These are phyloP conservation scores for Colletotrichum sp. DNA, from an alignment of 2,329 filamentous ascomycete genomes.

Conservation along the genomic window DNA sequence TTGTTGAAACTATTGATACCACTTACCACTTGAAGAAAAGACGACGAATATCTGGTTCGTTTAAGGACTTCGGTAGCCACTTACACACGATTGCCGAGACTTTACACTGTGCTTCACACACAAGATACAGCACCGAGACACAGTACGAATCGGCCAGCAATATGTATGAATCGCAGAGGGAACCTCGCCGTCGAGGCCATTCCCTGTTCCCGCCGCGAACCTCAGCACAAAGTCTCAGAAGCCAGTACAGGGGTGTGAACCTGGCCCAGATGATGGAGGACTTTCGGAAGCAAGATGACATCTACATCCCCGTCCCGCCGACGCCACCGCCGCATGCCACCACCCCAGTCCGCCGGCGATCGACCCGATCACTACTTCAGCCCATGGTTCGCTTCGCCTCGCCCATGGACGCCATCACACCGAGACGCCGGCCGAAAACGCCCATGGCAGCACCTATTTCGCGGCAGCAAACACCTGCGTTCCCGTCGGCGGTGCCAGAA, in stretches of 20 bases:
- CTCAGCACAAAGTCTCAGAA: slow-evolving; percentile 13
- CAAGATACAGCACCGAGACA: background rate
- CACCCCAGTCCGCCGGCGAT: background rate
- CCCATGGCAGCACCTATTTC: background rate
- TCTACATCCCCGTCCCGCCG: slow-evolving; percentile 16
- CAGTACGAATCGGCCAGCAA: background rate
- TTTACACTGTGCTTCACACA: background rate
- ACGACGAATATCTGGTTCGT: background rate
- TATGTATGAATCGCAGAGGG: slow-evolving; percentile 12
- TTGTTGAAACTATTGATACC: background rate
- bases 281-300: slow-evolving; percentile 14
- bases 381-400: background rate
- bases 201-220: slow-evolving; percentile 7
- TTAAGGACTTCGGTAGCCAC: background rate
- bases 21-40: background rate
- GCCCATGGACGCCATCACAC: background rate
- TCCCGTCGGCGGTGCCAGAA: background rate
- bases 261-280: slow-evolving; percentile 14
- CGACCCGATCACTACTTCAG: background rate
- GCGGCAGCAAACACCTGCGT: background rate
- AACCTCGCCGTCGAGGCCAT: background rate
- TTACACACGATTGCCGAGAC: background rate
- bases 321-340: slow-evolving; percentile 6
- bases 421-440: background rate
- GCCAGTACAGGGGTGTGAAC: slow-evolving; percentile 8